phyloP scores from a whole-genome alignment of 2,329 filamentous ascomycete genomes.

The Ophioceras dolichostomum region DNA sequence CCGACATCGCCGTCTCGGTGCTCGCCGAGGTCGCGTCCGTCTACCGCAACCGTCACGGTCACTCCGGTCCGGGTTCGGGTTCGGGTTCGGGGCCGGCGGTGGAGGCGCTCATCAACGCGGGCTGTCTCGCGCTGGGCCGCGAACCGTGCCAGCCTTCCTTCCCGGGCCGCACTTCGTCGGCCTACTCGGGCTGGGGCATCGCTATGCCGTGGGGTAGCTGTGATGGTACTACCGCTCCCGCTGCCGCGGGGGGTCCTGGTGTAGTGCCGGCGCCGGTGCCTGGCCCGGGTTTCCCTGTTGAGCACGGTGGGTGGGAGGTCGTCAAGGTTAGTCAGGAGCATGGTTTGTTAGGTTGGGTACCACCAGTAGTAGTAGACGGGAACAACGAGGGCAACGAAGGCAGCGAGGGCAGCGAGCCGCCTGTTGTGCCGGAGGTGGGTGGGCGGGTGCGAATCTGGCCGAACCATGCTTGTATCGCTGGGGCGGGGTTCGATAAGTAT shows the following conservation, averaged over 20 bases:
- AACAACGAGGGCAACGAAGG: too few relatives aligned
- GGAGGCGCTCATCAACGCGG: slow-evolving; percentile 59
- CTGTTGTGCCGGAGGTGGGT: slow-evolving; percentile 22
- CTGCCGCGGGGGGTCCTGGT: too few relatives aligned
- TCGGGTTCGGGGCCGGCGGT: slow-evolving; percentile 21
- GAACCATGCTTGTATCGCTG: slow-evolving; percentile 71
- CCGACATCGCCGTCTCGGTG: slow-evolving; percentile 53
- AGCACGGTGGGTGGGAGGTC: slow-evolving; percentile 49
- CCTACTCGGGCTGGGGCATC: slow-evolving; percentile 61
- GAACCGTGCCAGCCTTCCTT: slow-evolving; percentile 63
- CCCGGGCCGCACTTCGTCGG: slow-evolving; percentile 13
- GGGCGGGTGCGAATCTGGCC: slow-evolving; percentile 56
- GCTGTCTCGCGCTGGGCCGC: slow-evolving; percentile 56
- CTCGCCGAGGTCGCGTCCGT: slow-evolving; percentile 60
- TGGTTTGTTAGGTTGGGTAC: slow-evolving; percentile 53
- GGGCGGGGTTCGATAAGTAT: slow-evolving; percentile 61
- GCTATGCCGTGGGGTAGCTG: slow-evolving; percentile 44
- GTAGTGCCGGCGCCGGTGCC: not conserved
- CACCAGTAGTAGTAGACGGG: too few relatives aligned
- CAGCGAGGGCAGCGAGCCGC: slow-evolving; percentile 26
- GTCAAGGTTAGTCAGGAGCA: slow-evolving; percentile 68
- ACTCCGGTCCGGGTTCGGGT: slow-evolving; percentile 43
- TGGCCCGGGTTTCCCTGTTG: slow-evolving; percentile 21
- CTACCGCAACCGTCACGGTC: too few relatives aligned
- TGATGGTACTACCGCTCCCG: not conserved